Base-by-base conservation (phyloP, 306 rosid genomes). In the Pueraria montana region DNA sequence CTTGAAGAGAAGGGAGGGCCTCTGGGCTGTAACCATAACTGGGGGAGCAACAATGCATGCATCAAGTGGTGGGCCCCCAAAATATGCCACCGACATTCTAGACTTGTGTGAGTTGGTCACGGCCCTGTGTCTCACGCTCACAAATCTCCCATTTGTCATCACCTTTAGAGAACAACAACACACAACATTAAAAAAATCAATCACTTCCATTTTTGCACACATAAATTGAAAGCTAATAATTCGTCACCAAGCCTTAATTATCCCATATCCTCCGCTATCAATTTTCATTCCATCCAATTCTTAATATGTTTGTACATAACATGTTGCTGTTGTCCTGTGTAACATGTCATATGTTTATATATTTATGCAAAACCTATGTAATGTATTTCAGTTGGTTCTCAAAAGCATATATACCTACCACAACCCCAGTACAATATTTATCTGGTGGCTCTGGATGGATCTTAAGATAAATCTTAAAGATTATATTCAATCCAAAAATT, bases 131-230 rank as follows among this genome's bases (percentile, higher is more conserved):
- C 87, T 84, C 82, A 94, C 94, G 71, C 97, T 94, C 24, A 80
- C 50, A 74, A 94, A 90, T 85, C 96, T 92, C 52, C 92, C 97
- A 84, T 94, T 92, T 73, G 98, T 94, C 94, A 92, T 91, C 2
- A 80, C 98, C 98, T 91, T 52, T 38, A 40, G 34, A 30, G 27
- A 16, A 40, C 42, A 56, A 5, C 16, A 38, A 18, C 14, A 5
- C 27, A n/a, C 24, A 75, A n/a, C 38, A 42, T 30, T 30, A 30
- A 30, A 4, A 16, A 5, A 79, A 73, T 76, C 72, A 45, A 65
- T 80, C 26, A 50, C 24, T 81, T 69, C 76, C 74, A 11, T 5
- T 70, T 59, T 74, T 17, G 11, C 27, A n/a, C 55, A 27, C 52
- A n/a, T 48, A 26, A 0, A 21, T 11, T 6, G n/a, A 78, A 77